A percentile compares a stretch with the other conserved stretches of the same genome.
Conservation (phyloP, 2,329 filamentous ascomycete species). For the Rhytidhysteron rufulum region DNA sequence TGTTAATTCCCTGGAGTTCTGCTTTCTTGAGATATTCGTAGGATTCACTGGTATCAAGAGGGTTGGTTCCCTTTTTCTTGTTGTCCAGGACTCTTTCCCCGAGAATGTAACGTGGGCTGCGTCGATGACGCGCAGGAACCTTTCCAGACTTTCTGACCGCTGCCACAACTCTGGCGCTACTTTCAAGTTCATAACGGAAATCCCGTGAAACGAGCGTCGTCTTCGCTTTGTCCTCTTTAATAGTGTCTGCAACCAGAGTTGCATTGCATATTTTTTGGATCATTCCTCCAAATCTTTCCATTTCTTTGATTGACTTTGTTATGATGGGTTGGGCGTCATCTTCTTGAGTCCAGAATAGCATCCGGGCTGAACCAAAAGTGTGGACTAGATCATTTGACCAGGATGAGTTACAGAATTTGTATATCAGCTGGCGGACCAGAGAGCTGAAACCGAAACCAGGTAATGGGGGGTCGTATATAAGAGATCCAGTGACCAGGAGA, state of each 20-base stretch:
- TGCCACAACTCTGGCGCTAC: slow-evolving; percentile 19
- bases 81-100: slow-evolving; percentile 24
- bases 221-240: slow-evolving; percentile 10
- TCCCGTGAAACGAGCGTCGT: slow-evolving; percentile 16
- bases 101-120: slow-evolving; percentile 10
- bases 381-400: slow-evolving; percentile 62
- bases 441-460: slow-evolving; percentile 50
- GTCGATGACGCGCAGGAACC: slow-evolving; percentile 22
- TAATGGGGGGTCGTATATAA: slow-evolving; percentile 40
- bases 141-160: slow-evolving; percentile 17
- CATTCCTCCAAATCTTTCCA: slow-evolving; percentile 57
- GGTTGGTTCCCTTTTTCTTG: slow-evolving; percentile 16
- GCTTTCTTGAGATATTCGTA: slow-evolving; percentile 18
- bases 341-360: slow-evolving; percentile 69
- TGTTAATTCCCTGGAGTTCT: slow-evolving; percentile 15
- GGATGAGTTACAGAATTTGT: slow-evolving; percentile 60
- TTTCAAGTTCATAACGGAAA: slow-evolving; percentile 27
- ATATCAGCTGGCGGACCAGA: slow-evolving; percentile 55
- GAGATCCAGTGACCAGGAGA: slow-evolving; percentile 55
- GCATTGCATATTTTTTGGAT: slow-evolving; percentile 59
- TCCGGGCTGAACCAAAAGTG: slow-evolving; percentile 71
- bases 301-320: slow-evolving; percentile 53
- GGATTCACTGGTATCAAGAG: slow-evolving; percentile 7
- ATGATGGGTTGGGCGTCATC: slow-evolving; percentile 58
- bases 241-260: slow-evolving; percentile 33